These are phyloP conservation scores for Acacia acuminata DNA, from an alignment of 306 rosid species.

Conservation along the genomic window DNA sequence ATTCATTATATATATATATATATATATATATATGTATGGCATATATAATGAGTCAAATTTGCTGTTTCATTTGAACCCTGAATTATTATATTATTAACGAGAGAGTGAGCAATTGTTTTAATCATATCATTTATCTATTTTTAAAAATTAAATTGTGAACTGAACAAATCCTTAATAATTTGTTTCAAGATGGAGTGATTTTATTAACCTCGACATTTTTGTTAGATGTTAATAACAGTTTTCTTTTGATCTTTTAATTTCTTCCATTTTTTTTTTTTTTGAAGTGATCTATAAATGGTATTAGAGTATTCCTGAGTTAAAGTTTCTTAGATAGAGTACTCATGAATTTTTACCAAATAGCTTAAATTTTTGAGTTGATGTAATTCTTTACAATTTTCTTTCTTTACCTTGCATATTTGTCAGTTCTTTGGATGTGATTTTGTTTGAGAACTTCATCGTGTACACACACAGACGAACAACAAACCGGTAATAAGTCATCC, in stretches of 20 bases:
- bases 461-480: background rate
- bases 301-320: background rate
- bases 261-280: background rate
- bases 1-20: background rate
- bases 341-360: background rate
- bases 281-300: background rate
- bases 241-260: too few relatives aligned
- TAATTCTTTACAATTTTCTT: slow-evolving; percentile 6
- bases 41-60: background rate
- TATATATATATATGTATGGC: background rate
- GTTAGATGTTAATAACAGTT: background rate
- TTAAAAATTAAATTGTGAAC: background rate
- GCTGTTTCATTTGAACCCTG: background rate
- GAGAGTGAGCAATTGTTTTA: background rate
- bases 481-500: background rate
- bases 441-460: background rate
- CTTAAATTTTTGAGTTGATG: background rate
- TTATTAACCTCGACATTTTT: background rate
- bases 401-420: background rate
- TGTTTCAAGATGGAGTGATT: background rate
- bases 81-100: background rate
- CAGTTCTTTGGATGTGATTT: background rate
- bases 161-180: background rate
- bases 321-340: background rate
- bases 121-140: background rate